phyloP scores from a whole-genome alignment of 139 green algal species.

The Micromonas pusilla region DNA sequence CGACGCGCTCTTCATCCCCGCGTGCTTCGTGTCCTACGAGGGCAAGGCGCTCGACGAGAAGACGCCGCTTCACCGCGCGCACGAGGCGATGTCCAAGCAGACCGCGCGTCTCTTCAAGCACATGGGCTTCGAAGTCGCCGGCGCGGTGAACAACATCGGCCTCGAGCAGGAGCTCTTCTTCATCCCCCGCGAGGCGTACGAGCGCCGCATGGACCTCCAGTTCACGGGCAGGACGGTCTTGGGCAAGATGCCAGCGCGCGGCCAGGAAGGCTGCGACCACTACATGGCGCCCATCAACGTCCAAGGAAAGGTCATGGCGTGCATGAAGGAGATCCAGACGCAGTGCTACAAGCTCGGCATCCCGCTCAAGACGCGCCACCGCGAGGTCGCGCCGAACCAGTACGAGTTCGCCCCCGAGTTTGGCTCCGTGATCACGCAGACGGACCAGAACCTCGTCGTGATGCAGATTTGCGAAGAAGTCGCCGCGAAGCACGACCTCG shows the following conservation, averaged over 20 bases:
- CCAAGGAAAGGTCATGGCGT: neutral
- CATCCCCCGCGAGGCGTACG: constrained; percentile 23
- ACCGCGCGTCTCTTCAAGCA: constrained; percentile 29
- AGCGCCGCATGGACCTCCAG: constrained; percentile 33
- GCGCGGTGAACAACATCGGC: constrained; percentile 29
- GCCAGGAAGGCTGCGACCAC: constrained; percentile 35
- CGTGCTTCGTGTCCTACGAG: constrained; percentile 30
- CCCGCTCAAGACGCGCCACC: constrained; percentile 36
- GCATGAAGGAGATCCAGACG: constrained; percentile 34
- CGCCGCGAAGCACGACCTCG: constrained; percentile 33
- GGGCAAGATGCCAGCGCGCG: constrained; percentile 25
- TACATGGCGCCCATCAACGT: constrained; percentile 34
- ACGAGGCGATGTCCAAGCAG: constrained; percentile 27
- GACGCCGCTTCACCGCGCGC: constrained; percentile 30
- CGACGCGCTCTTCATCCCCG: constrained; percentile 32
- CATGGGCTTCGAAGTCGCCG: constrained; percentile 2
- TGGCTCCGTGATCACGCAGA: constrained; percentile 30
- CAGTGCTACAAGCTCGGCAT: constrained; percentile 39
- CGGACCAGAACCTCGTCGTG: constrained; percentile 35
- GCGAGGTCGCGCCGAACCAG: constrained; percentile 39
- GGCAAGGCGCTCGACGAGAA: constrained; percentile 35
- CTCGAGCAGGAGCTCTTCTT: constrained; percentile 41
- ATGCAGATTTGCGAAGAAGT: constrained; percentile 40
- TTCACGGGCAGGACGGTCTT: constrained; percentile 30
- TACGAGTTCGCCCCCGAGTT: constrained; percentile 40